Evolutionary conservation across 139 green algal species (phyloP).

Genomic region (Monoraphidium neglectum): DNA sequence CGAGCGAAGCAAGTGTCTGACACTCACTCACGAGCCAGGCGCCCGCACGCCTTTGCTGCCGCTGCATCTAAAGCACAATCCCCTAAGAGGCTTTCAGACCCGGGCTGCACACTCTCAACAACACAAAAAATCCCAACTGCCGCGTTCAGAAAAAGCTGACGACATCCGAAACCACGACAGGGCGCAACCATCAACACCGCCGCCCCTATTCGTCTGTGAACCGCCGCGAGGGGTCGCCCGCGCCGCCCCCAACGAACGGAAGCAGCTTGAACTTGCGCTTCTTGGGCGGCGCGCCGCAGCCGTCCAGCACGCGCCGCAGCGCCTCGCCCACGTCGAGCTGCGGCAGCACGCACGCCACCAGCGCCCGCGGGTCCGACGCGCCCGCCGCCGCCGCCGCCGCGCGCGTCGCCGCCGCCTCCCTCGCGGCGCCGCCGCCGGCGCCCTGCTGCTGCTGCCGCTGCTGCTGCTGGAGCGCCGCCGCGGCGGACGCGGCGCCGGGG

Average conservation of each 20-base stretch:
- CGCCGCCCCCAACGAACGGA: conserved; percentile 10
- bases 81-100: no score
- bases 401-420: background rate
- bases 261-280: conserved; percentile 7
- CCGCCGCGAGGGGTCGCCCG: no score
- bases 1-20: no score
- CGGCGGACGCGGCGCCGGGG: background rate
- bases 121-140: no score
- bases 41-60: no score
- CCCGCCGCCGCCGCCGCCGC: background rate
- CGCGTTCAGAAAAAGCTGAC: no score
- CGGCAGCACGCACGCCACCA: conserved; percentile 15
- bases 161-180: no score
- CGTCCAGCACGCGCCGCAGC: conserved; percentile 22
- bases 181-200: no score
- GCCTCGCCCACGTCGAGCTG: conserved; percentile 25
- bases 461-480: background rate
- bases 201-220: no score
- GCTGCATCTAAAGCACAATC: no score
- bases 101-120: no score
- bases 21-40: no score
- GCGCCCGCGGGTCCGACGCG: background rate
- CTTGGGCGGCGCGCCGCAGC: background rate
- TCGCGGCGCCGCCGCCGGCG: background rate
- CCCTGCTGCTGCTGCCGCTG: conserved; percentile 11